Evolutionary conservation across 2,329 filamentous ascomycete species (phyloP).

Genomic region (Colletotrichum sp.): DNA sequence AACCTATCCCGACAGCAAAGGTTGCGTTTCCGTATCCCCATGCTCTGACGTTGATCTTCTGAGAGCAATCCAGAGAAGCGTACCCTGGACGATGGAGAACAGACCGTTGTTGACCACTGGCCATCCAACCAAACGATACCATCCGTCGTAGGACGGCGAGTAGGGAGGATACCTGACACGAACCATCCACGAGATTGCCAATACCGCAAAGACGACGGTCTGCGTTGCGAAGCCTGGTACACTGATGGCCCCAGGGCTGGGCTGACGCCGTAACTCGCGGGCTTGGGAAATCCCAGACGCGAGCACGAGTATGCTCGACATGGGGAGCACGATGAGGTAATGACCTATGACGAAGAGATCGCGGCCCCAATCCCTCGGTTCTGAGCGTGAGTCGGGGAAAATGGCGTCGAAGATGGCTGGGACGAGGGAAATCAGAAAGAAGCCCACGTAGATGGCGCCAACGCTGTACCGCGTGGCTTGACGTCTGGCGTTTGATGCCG

Average conservation of each 20-base stretch:
- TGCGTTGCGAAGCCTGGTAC: background rate
- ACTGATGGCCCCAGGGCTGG: background rate
- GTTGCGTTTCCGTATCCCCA: background rate
- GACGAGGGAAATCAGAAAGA: background rate
- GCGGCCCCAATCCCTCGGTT: background rate
- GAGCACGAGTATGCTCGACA: background rate
- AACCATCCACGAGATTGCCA: background rate
- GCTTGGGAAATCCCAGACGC: background rate
- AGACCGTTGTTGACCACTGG: background rate
- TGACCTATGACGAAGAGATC: background rate
- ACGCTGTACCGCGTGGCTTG: background rate
- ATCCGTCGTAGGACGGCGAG: background rate
- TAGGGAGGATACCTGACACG: background rate
- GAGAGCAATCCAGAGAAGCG: background rate
- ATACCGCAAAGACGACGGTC: background rate
- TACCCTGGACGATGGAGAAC: background rate
- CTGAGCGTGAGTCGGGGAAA: background rate
- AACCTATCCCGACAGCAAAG: background rate
- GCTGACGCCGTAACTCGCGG: background rate
- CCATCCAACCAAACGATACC: constrained; percentile 9
- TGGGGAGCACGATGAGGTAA: background rate
- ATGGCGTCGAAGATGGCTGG: background rate
- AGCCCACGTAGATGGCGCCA: background rate
- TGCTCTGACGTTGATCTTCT: background rate
- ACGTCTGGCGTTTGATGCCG: background rate